phyloP scores from a whole-genome alignment of 345 rosid species.

The Euphorbia pulcherrima region DNA sequence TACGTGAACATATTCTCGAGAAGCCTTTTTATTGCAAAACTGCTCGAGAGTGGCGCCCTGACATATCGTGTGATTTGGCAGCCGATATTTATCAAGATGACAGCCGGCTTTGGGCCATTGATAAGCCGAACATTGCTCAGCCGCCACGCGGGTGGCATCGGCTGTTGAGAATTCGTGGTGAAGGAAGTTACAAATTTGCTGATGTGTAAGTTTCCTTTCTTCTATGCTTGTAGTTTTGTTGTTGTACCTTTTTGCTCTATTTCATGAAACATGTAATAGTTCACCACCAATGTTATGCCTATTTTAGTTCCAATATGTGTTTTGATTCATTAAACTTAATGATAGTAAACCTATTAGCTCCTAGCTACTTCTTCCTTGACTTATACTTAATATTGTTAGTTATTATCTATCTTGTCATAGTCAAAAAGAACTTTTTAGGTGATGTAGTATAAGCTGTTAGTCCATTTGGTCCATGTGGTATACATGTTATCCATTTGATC shows the following conservation, averaged over 20 bases:
- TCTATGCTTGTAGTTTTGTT: constrained; percentile 1
- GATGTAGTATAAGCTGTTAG: too few species aligned
- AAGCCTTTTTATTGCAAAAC: constrained; percentile 64
- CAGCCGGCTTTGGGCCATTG: constrained; percentile 90
- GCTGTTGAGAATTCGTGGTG: constrained; percentile 63
- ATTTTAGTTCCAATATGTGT: neutral
- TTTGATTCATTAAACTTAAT: neutral
- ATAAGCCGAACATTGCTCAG: constrained; percentile 80
- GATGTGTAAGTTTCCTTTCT: constrained; percentile 65
- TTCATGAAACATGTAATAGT: neutral
- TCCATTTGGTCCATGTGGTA: too few species aligned
- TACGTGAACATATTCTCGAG: constrained; percentile 72
- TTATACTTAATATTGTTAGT: too few species aligned
- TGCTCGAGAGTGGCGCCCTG: constrained; percentile 75
- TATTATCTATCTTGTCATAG: too few species aligned
- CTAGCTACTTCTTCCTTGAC: neutral
- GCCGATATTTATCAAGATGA: constrained; percentile 88
- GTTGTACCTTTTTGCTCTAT: neutral
- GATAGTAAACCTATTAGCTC: neutral
- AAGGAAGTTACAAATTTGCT: constrained; percentile 84
- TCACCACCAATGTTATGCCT: neutral
- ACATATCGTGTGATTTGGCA: constrained; percentile 69
- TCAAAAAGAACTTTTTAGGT: too few species aligned
- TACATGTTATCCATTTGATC: too few species aligned
- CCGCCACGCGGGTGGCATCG: constrained; percentile 95